A percentile compares a stretch with the other conserved stretches of the same genome.
Evolutionary conservation across 2,329 filamentous ascomycete genomes (phyloP).

Genomic region (Capronia americana): DNA sequence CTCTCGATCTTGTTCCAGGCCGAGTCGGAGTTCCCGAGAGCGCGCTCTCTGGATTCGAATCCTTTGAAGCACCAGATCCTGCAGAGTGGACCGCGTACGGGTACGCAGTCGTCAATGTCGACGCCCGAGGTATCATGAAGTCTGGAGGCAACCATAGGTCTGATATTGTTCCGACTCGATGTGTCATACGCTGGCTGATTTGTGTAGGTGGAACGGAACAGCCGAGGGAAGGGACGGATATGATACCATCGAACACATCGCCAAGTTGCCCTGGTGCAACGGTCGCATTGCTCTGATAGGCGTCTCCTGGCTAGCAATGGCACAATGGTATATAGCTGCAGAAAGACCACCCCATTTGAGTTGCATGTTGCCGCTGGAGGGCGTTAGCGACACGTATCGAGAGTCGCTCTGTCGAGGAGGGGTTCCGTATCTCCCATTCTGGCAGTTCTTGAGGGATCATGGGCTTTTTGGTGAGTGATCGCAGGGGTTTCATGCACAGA

Average conservation of each 20-base stretch:
- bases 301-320: slow-evolving; percentile 52
- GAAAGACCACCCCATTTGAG: slow-evolving; percentile 51
- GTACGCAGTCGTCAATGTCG: slow-evolving; percentile 44
- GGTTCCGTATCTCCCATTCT: slow-evolving; percentile 22
- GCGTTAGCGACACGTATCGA: slow-evolving; percentile 47
- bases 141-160: slow-evolving; percentile 43
- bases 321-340: slow-evolving; percentile 53
- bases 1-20: slow-evolving; percentile 14
- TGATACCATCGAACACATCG: slow-evolving; percentile 20
- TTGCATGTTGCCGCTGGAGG: slow-evolving; percentile 57
- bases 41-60: slow-evolving; percentile 22
- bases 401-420: slow-evolving; percentile 48
- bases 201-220: slow-evolving; percentile 16
- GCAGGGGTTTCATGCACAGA: neutral
- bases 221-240: slow-evolving; percentile 20
- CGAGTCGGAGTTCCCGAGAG: slow-evolving; percentile 11
- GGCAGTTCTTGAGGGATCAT: slow-evolving; percentile 18
- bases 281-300: slow-evolving; percentile 53
- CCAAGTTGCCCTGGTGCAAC: slow-evolving; percentile 52
- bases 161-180: neutral
- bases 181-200: neutral
- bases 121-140: slow-evolving; percentile 40
- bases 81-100: slow-evolving; percentile 43
- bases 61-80: slow-evolving; percentile 42
- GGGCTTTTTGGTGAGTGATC: slow-evolving; percentile 18